phyloP scores from a whole-genome alignment of 257 asterid species.

The Mentha longifolia region DNA sequence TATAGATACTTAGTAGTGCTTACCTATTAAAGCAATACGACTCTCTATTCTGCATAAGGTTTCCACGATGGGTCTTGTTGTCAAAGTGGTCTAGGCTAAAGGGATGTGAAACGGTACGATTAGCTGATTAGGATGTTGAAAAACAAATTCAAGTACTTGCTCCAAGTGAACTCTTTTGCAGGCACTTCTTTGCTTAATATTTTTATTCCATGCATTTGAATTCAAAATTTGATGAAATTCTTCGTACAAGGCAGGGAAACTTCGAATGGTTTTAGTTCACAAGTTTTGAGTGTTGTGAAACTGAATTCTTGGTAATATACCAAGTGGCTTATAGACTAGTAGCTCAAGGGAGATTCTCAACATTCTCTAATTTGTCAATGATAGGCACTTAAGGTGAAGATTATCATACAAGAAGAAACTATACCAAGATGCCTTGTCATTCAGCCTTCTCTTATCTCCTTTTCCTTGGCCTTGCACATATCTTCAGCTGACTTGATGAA shows the following conservation, averaged over 20 bases:
- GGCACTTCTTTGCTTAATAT: background rate
- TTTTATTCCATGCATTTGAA: background rate
- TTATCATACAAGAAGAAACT: background rate
- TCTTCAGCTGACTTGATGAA: conserved; percentile 91
- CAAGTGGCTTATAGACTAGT: background rate
- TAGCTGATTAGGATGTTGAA: background rate
- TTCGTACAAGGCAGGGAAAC: background rate
- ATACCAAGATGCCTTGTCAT: conserved; percentile 22
- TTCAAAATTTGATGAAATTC: background rate
- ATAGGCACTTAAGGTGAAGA: background rate
- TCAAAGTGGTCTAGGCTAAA: background rate
- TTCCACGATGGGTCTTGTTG: background rate
- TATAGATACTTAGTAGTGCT: too few species aligned
- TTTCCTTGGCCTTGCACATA: conserved; percentile 94
- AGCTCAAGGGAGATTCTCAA: conserved; percentile 2
- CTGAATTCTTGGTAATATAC: background rate
- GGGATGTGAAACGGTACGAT: background rate
- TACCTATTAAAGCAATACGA: too few species aligned
- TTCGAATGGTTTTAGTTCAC: background rate
- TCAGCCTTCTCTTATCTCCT: conserved; percentile 75
- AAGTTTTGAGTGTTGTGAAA: background rate
- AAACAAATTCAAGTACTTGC: background rate
- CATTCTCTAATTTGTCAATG: background rate
- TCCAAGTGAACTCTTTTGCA: background rate
- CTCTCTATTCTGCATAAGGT: background rate